Evolutionary conservation across 2,329 filamentous ascomycete genomes (phyloP), one percentile per base, ranked within the genome.

Genomic region (Colletotrichum costaricense): DNA sequence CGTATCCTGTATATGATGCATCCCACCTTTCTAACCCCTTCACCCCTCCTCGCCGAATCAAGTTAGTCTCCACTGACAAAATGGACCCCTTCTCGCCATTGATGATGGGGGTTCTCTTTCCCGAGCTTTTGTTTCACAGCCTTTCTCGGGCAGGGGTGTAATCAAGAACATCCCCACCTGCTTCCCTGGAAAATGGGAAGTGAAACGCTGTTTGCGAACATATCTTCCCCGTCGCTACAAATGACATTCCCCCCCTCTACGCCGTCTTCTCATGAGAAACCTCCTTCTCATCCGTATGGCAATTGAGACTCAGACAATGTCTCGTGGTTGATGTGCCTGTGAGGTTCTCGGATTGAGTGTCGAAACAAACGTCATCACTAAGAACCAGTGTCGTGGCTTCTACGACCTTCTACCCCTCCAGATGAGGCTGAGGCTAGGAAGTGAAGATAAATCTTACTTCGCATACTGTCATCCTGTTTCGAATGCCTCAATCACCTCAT

Each of bases 181-280:
- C 33, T 35, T 35, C 26, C 42, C 42, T 46, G 42, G 42, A 4
- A n/a, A 46, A 46, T 2, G 42, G 19, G 19, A 16, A 16, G 26
- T 69, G 67, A 69, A 69, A 69, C 67, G 57, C 33, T 33, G 52
- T 63, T 35, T 42, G 59, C 52, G 56, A 49, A 33, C 58, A 57
- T 46, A 1, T 11, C 33, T 6, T 11, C 11, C 22, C n/a, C 19
- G 22, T 24, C 33, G 19, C 19, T 54, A 24, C 49, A 24, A 24
- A n/a, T 30, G 16, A 30, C 38, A 38, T 35, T 38, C 5, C 16
- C 30, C 22, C 28, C 26, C 1, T 33, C 55, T 33, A n/a, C 42
- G 3, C 11, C 33, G 33, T 35, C 42, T 8, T 9, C 3, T 7
- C 0, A 8, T n/a, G 19, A 49, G 42, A 49, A n/a, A 19, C 1